phyloP scores from a whole-genome alignment of 176 grass and related monocot genomes.

The Oropetium thomaeum region DNA sequence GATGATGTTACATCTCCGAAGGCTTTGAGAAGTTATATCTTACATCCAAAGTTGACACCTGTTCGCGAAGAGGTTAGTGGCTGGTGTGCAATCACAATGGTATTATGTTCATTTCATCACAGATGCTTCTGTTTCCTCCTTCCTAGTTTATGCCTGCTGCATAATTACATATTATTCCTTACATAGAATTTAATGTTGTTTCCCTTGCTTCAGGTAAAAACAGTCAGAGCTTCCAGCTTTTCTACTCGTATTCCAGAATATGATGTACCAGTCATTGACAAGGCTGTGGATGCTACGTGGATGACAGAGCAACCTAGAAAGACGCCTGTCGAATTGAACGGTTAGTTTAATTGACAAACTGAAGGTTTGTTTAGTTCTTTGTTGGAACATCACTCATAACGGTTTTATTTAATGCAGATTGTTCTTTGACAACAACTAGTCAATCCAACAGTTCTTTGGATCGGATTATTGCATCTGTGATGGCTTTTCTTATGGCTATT shows the following conservation, averaged over 20 bases:
- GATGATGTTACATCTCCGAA: conserved; percentile 78
- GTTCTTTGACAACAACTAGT: conserved; percentile 15
- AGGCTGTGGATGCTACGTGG: conserved; percentile 82
- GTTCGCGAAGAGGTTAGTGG: conserved; percentile 86
- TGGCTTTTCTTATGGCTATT: conserved; percentile 53
- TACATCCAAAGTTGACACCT: conserved; percentile 78
- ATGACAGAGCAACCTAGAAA: conserved; percentile 58
- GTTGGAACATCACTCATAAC: conserved; percentile 13
- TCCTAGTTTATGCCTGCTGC: background rate
- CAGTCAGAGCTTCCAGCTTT: conserved; percentile 78
- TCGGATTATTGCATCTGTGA: conserved; percentile 35
- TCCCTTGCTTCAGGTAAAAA: conserved; percentile 59
- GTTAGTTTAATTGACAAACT: conserved; percentile 30
- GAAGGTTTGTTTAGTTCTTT: background rate
- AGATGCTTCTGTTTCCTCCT: background rate
- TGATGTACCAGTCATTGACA: conserved; percentile 88
- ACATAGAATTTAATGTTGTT: conserved; percentile 1
- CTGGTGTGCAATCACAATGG: background rate
- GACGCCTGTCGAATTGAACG: conserved; percentile 33
- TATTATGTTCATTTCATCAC: background rate
- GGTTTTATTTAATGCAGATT: conserved; percentile 29
- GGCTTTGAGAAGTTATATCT: conserved; percentile 58
- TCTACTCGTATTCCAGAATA: conserved; percentile 63
- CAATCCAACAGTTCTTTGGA: conserved; percentile 28
- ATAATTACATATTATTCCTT: background rate